These are phyloP conservation scores for Chrysopogon serrulatus DNA, from an alignment of 176 grass and related monocot genomes.

Conservation along the genomic window DNA sequence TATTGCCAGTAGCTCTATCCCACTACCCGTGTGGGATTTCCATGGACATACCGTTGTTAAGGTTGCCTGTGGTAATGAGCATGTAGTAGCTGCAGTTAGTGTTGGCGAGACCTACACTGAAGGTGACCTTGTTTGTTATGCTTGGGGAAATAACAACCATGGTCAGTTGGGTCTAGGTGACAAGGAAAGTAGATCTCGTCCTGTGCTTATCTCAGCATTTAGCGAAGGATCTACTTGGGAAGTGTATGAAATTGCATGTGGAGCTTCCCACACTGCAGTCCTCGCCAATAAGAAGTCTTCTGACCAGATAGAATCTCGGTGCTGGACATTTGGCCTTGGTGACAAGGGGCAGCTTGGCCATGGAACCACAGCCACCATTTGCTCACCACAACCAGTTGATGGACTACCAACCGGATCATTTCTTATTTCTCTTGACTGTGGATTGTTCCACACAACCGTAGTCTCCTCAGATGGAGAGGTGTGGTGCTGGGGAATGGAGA, in stretches of 20 bases:
- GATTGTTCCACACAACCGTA: slow-evolving; percentile 88
- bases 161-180: slow-evolving; percentile 91
- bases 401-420: slow-evolving; percentile 66
- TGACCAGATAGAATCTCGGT: slow-evolving; percentile 71
- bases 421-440: slow-evolving; percentile 92
- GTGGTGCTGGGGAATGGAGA: slow-evolving; percentile 99
- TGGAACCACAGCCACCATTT: slow-evolving; percentile 63
- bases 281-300: slow-evolving; percentile 88
- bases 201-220: slow-evolving; percentile 61
- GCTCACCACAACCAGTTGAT: slow-evolving; percentile 68
- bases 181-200: slow-evolving; percentile 63
- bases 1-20: slow-evolving; percentile 40
- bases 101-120: slow-evolving; percentile 64
- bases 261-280: slow-evolving; percentile 73
- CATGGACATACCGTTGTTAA: slow-evolving; percentile 86
- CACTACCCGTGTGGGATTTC: slow-evolving; percentile 89
- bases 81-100: slow-evolving; percentile 84
- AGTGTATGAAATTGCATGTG: slow-evolving; percentile 95
- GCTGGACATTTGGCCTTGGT: slow-evolving; percentile 90
- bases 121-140: slow-evolving; percentile 71
- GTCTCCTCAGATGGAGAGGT: slow-evolving; percentile 86
- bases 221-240: slow-evolving; percentile 70
- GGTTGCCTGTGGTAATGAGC: slow-evolving; percentile 95
- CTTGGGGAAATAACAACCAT: slow-evolving; percentile 90
- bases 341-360: slow-evolving; percentile 96